Evolutionary conservation across 2,329 filamentous ascomycete species (phyloP), one percentile per base, ranked within the genome.

Genomic region (Stagonosporopsis rhizophila): DNA sequence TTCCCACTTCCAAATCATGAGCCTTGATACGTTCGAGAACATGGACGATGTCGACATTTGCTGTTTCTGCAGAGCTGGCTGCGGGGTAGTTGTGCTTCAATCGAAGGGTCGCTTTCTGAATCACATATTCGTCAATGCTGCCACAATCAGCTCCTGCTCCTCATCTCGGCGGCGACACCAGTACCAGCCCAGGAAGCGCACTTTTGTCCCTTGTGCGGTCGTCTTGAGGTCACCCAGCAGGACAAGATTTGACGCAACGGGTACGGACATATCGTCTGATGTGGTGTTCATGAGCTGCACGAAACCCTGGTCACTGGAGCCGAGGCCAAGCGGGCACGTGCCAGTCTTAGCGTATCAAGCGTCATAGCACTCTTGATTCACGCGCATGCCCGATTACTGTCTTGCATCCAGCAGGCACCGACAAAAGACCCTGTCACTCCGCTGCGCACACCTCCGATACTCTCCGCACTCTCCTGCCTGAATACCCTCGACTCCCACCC

Each of bases 151-250:
- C 58, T 38, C 39, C 30, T 35, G 53, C 49, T 48, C 17, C 42
- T 34, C 14, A 25, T 11, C 46, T 40, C n/a, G 15, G 23, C 4
- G 12, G 19, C 9, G 25, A 44, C 27, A 37, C 44, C 78, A 87
- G 79, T 83, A 96, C 94, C 93, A 97, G 76, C 92, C 93, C 46
- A 98, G 78, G 75, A 98, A 96, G 59, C 94, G 88, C 58, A 97
- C 89, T 78, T 98, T 98, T n/a, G 87, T 85, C n/a, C 85, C 85
- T 4, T 72, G 58, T 20, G 77, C 75, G 42, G 82, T 79, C 53
- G 79, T 71, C 1, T 78, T 78, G n/a, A 82, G 64, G 48, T 82
- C 77, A 11, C 72, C 73, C 28, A 82, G 67, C 37, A 81, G 71
- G 57, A 88, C 86, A 9, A 82, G 73, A 30, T 65, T 75, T 44